Evolutionary conservation across 345 rosid species (phyloP).

Genomic region (Odontarrhena argentea): DNA sequence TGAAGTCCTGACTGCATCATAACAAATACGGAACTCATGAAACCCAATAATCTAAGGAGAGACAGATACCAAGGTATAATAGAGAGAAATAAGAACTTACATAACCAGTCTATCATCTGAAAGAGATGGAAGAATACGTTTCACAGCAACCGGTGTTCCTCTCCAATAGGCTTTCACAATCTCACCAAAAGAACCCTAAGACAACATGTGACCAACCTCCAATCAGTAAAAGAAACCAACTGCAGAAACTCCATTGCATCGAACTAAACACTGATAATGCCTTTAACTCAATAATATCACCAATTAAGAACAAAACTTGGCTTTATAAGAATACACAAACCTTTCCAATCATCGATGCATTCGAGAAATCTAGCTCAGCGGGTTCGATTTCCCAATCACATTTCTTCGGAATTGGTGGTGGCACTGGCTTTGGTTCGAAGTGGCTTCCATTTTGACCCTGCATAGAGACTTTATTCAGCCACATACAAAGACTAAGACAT

Average conservation of each 20-base stretch:
- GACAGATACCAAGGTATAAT: background rate
- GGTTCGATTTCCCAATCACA: slow-evolving; percentile 99
- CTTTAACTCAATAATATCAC: background rate
- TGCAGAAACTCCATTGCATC: slow-evolving; percentile 1
- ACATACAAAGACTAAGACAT: background rate
- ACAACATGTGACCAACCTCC: slow-evolving; percentile 32
- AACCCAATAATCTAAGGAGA: slow-evolving; percentile 17
- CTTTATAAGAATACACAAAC: slow-evolving; percentile 43
- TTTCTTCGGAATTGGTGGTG: slow-evolving; percentile 92
- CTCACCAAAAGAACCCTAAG: slow-evolving; percentile 97
- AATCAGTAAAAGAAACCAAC: slow-evolving; percentile 33
- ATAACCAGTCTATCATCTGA: slow-evolving; percentile 98
- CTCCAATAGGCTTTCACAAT: slow-evolving; percentile 94
- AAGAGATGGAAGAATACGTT: slow-evolving; percentile 96
- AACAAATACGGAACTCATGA: slow-evolving; percentile 9
- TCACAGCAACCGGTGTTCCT: slow-evolving; percentile 97
- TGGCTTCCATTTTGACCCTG: slow-evolving; percentile 99
- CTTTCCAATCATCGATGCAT: slow-evolving; percentile 80
- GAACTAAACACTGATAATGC: background rate
- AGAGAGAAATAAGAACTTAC: slow-evolving; percentile 49
- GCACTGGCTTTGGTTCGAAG: slow-evolving; percentile 94
- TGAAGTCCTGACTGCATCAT: slow-evolving; percentile 90
- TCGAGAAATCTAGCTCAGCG: slow-evolving; percentile 89
- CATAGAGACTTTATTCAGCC: slow-evolving; percentile 22
- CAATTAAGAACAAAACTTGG: background rate